Evolutionary conservation across 2,329 filamentous ascomycete genomes (phyloP).

Genomic region (Stromatinia cepivora): DNA sequence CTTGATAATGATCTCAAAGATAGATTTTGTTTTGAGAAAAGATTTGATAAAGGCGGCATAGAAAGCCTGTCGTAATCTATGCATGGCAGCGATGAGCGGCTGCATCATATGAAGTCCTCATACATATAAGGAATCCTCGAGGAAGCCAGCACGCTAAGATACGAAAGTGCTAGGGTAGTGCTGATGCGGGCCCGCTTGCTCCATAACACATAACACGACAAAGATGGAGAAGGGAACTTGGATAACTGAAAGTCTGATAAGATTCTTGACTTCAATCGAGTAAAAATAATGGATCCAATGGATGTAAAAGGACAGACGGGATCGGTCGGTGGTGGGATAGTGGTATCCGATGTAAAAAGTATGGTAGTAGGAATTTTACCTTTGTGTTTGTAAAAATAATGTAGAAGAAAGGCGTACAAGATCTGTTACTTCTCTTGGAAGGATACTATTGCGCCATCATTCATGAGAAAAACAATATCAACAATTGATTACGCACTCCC

Average conservation of each 20-base stretch:
- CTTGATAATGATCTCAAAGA: slow-evolving; percentile 57
- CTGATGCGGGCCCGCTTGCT: slow-evolving; percentile 16
- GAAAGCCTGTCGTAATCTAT: slow-evolving; percentile 55
- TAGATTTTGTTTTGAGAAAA: slow-evolving; percentile 58
- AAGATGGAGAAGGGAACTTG: background rate
- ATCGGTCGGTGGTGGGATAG: background rate
- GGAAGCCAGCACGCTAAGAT: slow-evolving; percentile 17
- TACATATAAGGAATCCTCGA: slow-evolving; percentile 38
- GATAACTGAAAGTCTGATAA: background rate
- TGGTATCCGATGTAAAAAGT: background rate
- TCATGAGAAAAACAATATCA: background rate
- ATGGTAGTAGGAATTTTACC: slow-evolving; percentile 12
- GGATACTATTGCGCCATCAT: slow-evolving; percentile 21
- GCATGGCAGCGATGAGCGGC: slow-evolving; percentile 58
- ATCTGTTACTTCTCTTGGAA: slow-evolving; percentile 1
- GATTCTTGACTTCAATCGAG: background rate
- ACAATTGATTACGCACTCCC: slow-evolving; percentile 1
- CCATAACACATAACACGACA: slow-evolving; percentile 9
- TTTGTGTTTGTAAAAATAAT: slow-evolving; percentile 12
- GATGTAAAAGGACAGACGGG: background rate
- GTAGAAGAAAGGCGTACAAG: background rate
- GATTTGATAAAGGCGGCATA: slow-evolving; percentile 57
- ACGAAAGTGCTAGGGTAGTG: slow-evolving; percentile 26
- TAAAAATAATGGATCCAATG: background rate
- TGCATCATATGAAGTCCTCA: slow-evolving; percentile 43